phyloP scores from a whole-genome alignment of 768 basidiomycete species.

The Trametes coccinea region DNA sequence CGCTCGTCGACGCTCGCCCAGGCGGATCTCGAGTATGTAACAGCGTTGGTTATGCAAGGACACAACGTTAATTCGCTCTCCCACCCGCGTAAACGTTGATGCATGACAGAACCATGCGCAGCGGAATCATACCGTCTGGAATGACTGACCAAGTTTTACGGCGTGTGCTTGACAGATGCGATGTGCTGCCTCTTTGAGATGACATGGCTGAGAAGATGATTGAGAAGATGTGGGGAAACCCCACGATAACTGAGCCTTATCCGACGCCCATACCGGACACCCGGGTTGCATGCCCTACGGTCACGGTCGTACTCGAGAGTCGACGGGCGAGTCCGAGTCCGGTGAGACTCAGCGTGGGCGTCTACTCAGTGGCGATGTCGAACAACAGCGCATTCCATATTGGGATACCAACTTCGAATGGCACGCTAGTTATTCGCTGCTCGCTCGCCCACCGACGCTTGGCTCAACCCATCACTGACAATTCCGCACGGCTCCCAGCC shows the following conservation, averaged over 20 bases:
- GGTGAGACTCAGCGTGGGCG: conserved; percentile 1
- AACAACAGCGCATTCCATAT: conserved; percentile 21
- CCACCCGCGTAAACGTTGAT: neutral
- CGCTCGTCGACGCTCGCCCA: neutral
- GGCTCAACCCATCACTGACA: conserved; percentile 12
- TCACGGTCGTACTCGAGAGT: no score
- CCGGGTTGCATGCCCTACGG: no score
- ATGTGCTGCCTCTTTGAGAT: neutral
- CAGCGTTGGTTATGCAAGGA: neutral
- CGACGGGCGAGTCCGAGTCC: no score
- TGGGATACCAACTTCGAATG: conserved; percentile 8
- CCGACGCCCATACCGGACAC: no score
- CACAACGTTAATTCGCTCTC: no score
- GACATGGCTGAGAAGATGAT: neutral
- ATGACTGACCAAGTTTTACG: neutral
- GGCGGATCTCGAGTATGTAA: neutral
- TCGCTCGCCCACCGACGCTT: neutral
- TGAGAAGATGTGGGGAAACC: conserved; percentile 4
- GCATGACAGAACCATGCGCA: neutral
- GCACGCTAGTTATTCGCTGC: conserved; percentile 17
- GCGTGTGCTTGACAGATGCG: conserved; percentile 14
- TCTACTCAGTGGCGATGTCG: conserved; percentile 17
- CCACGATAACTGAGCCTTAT: no score
- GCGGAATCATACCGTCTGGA: neutral
- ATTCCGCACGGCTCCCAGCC: conserved; percentile 3